Percentiles rank a stretch among this genome's conserved stretches.
phyloP scores from a whole-genome alignment of 1,284 basidiomycete genomes.

The Rhodotorula sp. region DNA sequence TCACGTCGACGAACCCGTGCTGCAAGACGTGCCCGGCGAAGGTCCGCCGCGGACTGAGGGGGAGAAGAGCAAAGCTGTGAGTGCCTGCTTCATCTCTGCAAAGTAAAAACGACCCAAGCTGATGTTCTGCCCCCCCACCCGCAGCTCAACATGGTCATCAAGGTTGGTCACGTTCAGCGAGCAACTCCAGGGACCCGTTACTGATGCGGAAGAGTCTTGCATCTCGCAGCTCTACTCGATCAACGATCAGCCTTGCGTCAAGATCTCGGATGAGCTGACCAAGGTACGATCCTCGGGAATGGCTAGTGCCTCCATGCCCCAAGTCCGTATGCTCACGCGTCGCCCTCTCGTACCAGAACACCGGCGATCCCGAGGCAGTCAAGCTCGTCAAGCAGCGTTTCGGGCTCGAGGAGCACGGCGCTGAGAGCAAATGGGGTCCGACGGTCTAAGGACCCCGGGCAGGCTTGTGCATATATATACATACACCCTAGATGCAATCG shows the following conservation, averaged over 20 bases:
- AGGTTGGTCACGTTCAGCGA: background rate
- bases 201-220: background rate
- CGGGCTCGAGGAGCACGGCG: constrained; percentile 29
- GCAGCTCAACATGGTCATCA: constrained; percentile 68
- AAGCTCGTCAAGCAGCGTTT: constrained; percentile 47
- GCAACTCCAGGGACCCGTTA: too few species aligned
- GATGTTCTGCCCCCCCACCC: too few species aligned
- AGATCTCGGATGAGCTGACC: constrained; percentile 83
- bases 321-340: background rate
- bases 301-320: background rate
- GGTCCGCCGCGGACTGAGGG: constrained; percentile 15
- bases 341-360: constrained; percentile 44
- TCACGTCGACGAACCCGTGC: constrained; percentile 16
- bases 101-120: constrained; percentile 45
- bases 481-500: background rate
- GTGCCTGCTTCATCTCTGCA: background rate
- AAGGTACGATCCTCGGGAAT: constrained; percentile 60
- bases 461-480: background rate
- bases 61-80: constrained; percentile 27
- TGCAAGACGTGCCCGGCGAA: constrained; percentile 22
- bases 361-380: constrained; percentile 48
- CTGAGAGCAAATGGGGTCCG: constrained; percentile 10
- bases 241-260: constrained; percentile 72
- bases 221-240: constrained; percentile 68
- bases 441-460: constrained; percentile 1